Base-by-base conservation (phyloP, 202 grass and related monocot genomes). In the Panicum hallii region DNA sequence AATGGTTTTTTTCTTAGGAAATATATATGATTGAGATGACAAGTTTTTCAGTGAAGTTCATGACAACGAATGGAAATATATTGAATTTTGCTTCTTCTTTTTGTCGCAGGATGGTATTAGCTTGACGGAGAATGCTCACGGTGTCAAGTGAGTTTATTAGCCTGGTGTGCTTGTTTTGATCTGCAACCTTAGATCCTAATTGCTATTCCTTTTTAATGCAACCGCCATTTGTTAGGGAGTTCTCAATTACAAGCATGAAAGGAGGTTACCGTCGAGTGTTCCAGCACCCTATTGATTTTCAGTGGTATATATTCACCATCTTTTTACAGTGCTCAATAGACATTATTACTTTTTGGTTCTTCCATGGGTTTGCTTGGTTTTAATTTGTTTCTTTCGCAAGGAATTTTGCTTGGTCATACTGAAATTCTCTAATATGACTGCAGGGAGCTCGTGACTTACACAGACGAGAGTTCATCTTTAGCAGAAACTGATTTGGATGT, bases 201-300 rank as follows among this genome's bases (percentile, higher is more conserved):
- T 70, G 41, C 7, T 44, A 50, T 57, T 30, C 8, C 74, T 70
- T 56, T 70, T 41, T 80, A 48, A 83, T 83, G 23, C 23, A 74
- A 86, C 56, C 38, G 26, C 63, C 45, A 95, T 84, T 81, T 85
- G 30, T 46, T 74, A 99, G 96, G 90, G 96, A 96, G 53, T 96
- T 99, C 80, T 99, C 96, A 50, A 96, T 99, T 89, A 92, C 82
- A 75, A 96, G 67, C 81, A 87, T 99, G 93, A 96, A 93, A 81
- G 96, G 96, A 80, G 91, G 88, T 87, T 99, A 99, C 55, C 94
- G 96, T 46, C 82, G 84, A 84, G 91, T 99, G 63, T 95, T 95
- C 78, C 93, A 99, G 88, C 88, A 77, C 12, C 96, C 93, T 42
- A 82, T 90, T 90, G 91, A 92, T 82, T 99, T 91, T 85, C 71